These are phyloP conservation scores for Nakazawaea pomicola DNA, from an alignment of 805 yeast genomes.

Conservation along the genomic window DNA sequence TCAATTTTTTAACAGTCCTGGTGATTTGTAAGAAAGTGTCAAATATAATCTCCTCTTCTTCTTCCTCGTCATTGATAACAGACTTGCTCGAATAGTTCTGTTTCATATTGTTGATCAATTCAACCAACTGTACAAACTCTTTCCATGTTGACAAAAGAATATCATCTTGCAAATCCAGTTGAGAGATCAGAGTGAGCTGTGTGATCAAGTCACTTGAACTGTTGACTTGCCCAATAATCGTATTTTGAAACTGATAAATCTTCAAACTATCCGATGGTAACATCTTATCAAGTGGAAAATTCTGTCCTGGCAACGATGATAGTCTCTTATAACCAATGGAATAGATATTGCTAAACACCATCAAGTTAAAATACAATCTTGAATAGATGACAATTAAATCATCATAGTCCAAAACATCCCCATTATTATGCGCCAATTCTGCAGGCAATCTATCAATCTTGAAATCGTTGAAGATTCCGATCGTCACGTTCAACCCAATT, in stretches of 20 bases:
- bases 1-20: constrained; percentile 22
- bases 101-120: constrained; percentile 9
- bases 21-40: constrained; percentile 26
- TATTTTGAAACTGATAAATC: constrained; percentile 16
- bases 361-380: constrained; percentile 43
- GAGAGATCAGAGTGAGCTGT: too few relatives aligned
- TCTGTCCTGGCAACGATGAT: neutral
- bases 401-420: constrained; percentile 10
- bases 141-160: neutral
- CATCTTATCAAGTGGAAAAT: constrained; percentile 19
- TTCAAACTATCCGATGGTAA: constrained; percentile 8
- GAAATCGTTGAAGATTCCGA: constrained; percentile 54
- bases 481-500: constrained; percentile 48
- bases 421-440: constrained; percentile 15
- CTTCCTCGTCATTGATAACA: constrained; percentile 3
- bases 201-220: constrained; percentile 1
- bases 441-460: constrained; percentile 38
- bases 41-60: constrained; percentile 23
- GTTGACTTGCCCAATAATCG: neutral
- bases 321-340: constrained; percentile 34
- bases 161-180: too few relatives aligned
- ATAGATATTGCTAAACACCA: constrained; percentile 47
- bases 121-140: constrained; percentile 22
- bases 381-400: constrained; percentile 12
- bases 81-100: neutral